Conservation (phyloP, 2,329 filamentous ascomycete genomes). For the Clonostachys byssicola region DNA sequence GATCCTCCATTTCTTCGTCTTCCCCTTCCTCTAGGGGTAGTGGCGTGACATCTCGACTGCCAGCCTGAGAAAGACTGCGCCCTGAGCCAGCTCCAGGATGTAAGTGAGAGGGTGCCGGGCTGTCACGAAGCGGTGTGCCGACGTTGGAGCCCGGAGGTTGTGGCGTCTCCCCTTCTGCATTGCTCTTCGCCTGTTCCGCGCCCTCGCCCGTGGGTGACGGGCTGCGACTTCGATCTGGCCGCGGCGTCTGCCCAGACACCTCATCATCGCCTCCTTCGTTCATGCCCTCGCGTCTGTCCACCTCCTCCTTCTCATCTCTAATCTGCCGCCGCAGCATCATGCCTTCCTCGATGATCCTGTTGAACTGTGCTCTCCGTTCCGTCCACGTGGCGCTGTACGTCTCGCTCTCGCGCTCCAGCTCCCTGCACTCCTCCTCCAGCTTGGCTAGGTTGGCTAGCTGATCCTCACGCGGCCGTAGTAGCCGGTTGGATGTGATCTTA, state of each 20-base stretch:
- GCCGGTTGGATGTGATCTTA: slow-evolving; percentile 76
- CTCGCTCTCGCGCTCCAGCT: slow-evolving; percentile 79
- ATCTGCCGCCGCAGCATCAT: slow-evolving; percentile 81
- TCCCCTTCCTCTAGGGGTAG: slow-evolving; percentile 32
- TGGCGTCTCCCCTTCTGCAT: slow-evolving; percentile 8
- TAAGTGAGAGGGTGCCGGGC: background rate
- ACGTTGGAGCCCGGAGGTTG: slow-evolving; percentile 15
- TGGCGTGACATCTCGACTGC: slow-evolving; percentile 5
- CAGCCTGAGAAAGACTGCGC: slow-evolving; percentile 19
- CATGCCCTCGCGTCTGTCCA: slow-evolving; percentile 82
- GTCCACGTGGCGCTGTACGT: slow-evolving; percentile 80
- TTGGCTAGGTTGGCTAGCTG: slow-evolving; percentile 74
- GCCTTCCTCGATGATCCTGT: slow-evolving; percentile 85
- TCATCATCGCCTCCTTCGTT: slow-evolving; percentile 50
- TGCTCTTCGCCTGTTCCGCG: slow-evolving; percentile 19
- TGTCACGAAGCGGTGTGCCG: background rate
- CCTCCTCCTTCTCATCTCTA: slow-evolving; percentile 92
- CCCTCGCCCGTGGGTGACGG: slow-evolving; percentile 16
- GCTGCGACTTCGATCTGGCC: slow-evolving; percentile 13
- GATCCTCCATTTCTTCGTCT: slow-evolving; percentile 57
- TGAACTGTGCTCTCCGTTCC: slow-evolving; percentile 82
- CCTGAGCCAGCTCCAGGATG: background rate
- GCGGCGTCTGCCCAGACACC: slow-evolving; percentile 11
- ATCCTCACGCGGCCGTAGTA: slow-evolving; percentile 80
- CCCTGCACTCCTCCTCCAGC: slow-evolving; percentile 81